Base-by-base conservation (phyloP, 2,329 filamentous ascomycete species). In the Dactylellina cionopaga region DNA sequence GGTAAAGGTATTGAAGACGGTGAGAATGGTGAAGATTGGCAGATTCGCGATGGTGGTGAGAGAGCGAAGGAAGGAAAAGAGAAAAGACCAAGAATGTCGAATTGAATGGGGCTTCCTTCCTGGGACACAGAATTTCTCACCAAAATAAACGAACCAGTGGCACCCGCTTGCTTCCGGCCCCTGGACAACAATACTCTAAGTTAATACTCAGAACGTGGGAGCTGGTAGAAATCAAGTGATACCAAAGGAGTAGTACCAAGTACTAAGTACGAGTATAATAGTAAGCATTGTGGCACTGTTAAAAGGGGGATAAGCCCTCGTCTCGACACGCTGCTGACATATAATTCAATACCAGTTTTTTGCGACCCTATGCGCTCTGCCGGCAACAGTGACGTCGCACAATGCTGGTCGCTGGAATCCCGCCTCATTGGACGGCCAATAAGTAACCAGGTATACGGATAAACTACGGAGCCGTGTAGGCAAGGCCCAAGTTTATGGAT, bases 131-230 rank as follows among this genome's bases (percentile, higher is more conserved):
- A 54, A 52, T 35, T 44, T 29, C 15, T 15, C 43, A 47, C 19
- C 39, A 35, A 35, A 29, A 37, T 49, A 51, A 49, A 60, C 65
- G 65, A 58, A 39, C 59, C 49, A 56, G 58, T 35, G 64, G 54
- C 54, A 49, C 56, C 65, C 68, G 68, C 68, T 60, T 59, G 68
- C 68, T 72, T 72, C 68, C 68, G 68, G 68, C 68, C 68, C 65
- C 66, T 71, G 68, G 49, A 27, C 33, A 35, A 15, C n/a, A n/a
- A n/a, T n/a, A n/a, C n/a, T n/a, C n/a, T n/a, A n/a, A n/a, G n/a
- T n/a, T n/a, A n/a, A n/a, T n/a, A n/a, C n/a, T n/a, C n/a, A n/a
- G n/a, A n/a, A n/a, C n/a, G n/a, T n/a, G n/a, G n/a, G n/a, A n/a
- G n/a, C n/a, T n/a, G n/a, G n/a, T n/a, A n/a, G n/a, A n/a, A n/a